Percentiles rank a stretch among this genome's conserved stretches.
Conservation (phyloP, 2,329 filamentous ascomycete species). For the Xylariaceae sp. region DNA sequence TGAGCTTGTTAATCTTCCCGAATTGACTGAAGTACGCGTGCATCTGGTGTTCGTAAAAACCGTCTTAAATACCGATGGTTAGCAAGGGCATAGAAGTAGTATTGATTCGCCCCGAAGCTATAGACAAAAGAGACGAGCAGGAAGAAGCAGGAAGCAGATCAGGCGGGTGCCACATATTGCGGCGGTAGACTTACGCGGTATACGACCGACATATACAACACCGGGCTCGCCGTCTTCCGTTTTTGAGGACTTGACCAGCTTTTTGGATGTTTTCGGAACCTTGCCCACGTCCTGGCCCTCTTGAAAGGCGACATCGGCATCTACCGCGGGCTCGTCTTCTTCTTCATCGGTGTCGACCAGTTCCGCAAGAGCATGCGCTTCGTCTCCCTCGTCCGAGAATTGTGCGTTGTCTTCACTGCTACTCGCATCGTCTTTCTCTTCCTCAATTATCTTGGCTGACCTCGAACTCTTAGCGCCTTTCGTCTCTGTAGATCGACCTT, state of each 20-base stretch:
- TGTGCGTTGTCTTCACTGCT: slow-evolving; percentile 38
- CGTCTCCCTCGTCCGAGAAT: slow-evolving; percentile 42
- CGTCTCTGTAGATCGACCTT: slow-evolving; percentile 17
- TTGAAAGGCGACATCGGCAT: slow-evolving; percentile 44
- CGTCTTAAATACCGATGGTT: slow-evolving; percentile 43
- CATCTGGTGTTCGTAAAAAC: slow-evolving; percentile 98
- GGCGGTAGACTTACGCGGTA: slow-evolving; percentile 56
- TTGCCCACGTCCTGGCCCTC: slow-evolving; percentile 55
- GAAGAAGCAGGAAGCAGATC: too few species aligned
- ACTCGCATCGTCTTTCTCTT: slow-evolving; percentile 30
- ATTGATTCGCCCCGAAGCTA: not conserved
- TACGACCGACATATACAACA: slow-evolving; percentile 86
- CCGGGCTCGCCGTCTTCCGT: slow-evolving; percentile 60
- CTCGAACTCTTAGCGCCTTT: slow-evolving; percentile 30
- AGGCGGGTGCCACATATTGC: not conserved
- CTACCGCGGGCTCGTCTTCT: slow-evolving; percentile 39
- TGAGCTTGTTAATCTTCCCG: slow-evolving; percentile 74
- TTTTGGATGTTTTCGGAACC: slow-evolving; percentile 52
- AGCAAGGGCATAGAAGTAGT: slow-evolving; percentile 9
- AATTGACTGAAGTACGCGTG: slow-evolving; percentile 92
- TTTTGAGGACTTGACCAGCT: slow-evolving; percentile 43
- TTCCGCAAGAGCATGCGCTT: slow-evolving; percentile 49
- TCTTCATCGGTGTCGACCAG: slow-evolving; percentile 51
- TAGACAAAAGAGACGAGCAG: not conserved
- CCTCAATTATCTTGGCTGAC: slow-evolving; percentile 28